Base-by-base conservation (phyloP, 176 grass and related monocot species). In the Raddia guianensis region DNA sequence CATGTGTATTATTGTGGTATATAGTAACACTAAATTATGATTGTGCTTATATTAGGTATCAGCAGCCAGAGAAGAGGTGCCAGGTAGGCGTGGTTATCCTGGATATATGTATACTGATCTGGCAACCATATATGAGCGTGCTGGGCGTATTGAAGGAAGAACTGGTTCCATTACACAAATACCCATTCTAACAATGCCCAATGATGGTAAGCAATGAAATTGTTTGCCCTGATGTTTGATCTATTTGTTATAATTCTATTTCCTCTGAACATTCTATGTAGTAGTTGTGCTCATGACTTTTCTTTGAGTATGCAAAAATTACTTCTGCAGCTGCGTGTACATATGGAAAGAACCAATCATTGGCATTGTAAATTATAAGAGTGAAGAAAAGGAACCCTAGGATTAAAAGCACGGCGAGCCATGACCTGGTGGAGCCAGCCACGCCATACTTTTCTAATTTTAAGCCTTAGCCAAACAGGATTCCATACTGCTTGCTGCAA, bases 31-130 rank as follows among this genome's bases (percentile, higher is more conserved):
- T 54, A 21, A 3, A 49, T 76, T 56, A 18, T 6, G 12, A 35
- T 73, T 73, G 34, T 78, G 14, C 51, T 59, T 82, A 20, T 72
- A 57, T 78, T 62, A 99, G 97, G 97, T 99, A 35, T 99, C 97
- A 76, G 97, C 97, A 34, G 97, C 97, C 60, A 84, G 97, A 86
- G 97, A 99, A 80, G 97, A 99, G 85, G 97, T 99, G 40, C 97
- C 97, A 47, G 97, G 97, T 88, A 88, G 97, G 75, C 97, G 97
- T 91, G 97, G 97, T 82, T 99, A 99, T 90, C 97, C 97, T 76
- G 97, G 97, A 58, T 99, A 99, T 80, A 99, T 99, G 97, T 99
- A 99, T 79, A 99, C 97, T 48, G 97, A 99, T 91, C 83, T 99
- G 63, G 97, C 97, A 55, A 99, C 97, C 34, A 99, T 99, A 89